Evolutionary conservation across 306 rosid species (phyloP).

Genomic region (Sophora flavescens): DNA sequence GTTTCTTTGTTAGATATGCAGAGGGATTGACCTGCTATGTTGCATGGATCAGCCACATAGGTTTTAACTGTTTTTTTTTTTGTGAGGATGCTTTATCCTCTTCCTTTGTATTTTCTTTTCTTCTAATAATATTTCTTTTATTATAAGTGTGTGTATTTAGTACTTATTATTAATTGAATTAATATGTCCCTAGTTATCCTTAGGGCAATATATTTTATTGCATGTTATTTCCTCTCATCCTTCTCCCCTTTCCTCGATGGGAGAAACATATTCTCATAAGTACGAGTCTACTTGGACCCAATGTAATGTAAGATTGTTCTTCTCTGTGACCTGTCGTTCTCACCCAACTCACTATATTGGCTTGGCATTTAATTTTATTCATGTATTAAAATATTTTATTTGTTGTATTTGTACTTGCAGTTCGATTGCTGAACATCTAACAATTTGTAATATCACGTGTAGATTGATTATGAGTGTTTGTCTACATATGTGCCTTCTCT

Average conservation of each 20-base stretch:
- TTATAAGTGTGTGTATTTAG: background rate
- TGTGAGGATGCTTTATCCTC: no score
- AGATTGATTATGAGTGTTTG: background rate
- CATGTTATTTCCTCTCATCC: background rate
- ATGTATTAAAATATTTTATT: background rate
- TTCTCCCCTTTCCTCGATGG: background rate
- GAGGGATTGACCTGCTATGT: no score
- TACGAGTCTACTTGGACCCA: no score
- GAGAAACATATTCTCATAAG: background rate
- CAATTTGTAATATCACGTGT: constrained; percentile 12
- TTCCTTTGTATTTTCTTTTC: no score
- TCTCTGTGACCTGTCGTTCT: background rate
- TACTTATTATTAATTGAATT: background rate
- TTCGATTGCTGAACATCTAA: background rate
- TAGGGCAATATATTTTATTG: constrained; percentile 1
- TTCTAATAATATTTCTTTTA: no score
- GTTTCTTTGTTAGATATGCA: no score
- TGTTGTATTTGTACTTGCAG: constrained; percentile 13
- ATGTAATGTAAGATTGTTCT: background rate
- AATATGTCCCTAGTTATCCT: background rate
- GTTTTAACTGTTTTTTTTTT: no score
- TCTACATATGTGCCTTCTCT: background rate
- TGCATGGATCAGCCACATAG: no score
- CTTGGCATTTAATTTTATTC: background rate
- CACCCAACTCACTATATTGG: background rate